Percentiles rank a stretch among this genome's conserved stretches.
Conservation (phyloP, 441 rosid genomes). For the Adansonia madagascariensis region DNA sequence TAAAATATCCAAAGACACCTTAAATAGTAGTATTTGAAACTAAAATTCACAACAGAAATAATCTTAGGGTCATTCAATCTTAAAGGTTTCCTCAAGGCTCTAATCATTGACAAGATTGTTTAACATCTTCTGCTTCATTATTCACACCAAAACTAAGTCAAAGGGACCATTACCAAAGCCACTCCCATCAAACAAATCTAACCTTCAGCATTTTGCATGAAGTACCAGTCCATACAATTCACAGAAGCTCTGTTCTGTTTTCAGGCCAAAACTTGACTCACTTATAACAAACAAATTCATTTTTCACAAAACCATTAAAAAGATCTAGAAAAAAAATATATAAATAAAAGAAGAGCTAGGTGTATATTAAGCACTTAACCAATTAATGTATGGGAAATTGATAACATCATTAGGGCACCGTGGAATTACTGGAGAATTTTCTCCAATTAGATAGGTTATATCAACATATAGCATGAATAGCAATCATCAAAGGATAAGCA, state of each 20-base stretch:
- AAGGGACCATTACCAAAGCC: background rate
- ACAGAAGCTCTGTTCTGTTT: background rate
- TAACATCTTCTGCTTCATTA: background rate
- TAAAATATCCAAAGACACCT: background rate
- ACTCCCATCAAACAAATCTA: background rate
- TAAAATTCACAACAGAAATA: background rate
- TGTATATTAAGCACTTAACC: background rate
- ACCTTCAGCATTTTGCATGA: constrained; percentile 13
- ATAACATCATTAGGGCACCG: background rate
- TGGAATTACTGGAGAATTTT: background rate
- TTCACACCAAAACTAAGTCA: background rate
- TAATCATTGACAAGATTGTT: background rate
- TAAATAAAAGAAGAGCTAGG: background rate
- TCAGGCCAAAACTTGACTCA: background rate
- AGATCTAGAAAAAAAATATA: no score
- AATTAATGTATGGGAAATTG: constrained; percentile 1
- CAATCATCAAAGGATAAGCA: background rate
- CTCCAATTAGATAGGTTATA: background rate
- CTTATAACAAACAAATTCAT: background rate
- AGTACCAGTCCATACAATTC: background rate
- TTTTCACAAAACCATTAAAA: background rate
- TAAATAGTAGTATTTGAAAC: background rate
- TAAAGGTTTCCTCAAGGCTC: background rate
- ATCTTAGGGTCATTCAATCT: background rate
- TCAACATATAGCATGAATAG: background rate